Base-by-base conservation (phyloP, 2,329 filamentous ascomycete genomes). In the Cyphellophora attinorum region DNA sequence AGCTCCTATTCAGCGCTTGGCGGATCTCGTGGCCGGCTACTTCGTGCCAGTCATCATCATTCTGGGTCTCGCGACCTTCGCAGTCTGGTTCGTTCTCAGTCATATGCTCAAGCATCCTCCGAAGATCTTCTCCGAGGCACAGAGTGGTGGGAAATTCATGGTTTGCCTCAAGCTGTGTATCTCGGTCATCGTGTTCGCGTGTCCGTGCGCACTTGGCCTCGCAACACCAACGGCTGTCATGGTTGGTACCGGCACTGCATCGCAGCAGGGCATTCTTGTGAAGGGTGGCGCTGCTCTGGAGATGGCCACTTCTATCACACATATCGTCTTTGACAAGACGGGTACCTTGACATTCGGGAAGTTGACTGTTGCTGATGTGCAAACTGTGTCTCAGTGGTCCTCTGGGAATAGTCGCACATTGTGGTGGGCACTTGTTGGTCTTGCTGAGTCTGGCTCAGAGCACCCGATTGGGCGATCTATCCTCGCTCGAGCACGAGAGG, bases 161-260 rank as follows among this genome's bases (percentile, higher is more conserved):
- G 85, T 96, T 2, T 98, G 91, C 55, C 68, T 96, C 44, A 93
- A 96, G 65, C 77, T 98, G 11, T 96, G 91, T 61, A 98, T 98
- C 49, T 93, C 91, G 0, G 91, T 98, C 47, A 93, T 98, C 53
- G 91, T 96, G 13, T 95, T 98, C 57, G 91, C 91, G 4, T 98
- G 91, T 54, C 91, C 91, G 12, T 98, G 91, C 54, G 91, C 91
- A 1, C 75, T 98, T n/a, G 91, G 91, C 37, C 72, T 98, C 12
- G 88, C 86, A 15, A 96, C 91, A 2, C 91, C 91, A 2, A 98
- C 91, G 0, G 91, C 91, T 2, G 88, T 98, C 55, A 96, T 98
- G 91, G 91, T 98, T 18, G 91, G 91, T 28, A 96, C 91, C n/a
- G 91, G 91, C 39, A 79, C 95, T 19, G 91, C 91, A 33, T 91